Base-by-base conservation (phyloP, 805 yeast species). In the Ogataea nonfermentans region DNA sequence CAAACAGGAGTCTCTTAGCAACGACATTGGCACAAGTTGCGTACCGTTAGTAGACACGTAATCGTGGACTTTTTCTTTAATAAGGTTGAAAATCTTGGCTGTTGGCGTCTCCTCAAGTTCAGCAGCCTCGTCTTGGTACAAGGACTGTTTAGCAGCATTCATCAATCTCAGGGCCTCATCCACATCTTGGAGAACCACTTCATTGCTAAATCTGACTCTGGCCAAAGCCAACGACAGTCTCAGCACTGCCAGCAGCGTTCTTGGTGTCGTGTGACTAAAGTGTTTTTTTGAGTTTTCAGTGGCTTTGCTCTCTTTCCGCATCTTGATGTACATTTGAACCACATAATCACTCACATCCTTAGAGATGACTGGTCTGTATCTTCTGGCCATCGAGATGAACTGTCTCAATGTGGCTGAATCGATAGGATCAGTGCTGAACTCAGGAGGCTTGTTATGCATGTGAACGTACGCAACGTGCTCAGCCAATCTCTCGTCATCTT, bases 171-270 rank as follows among this genome's bases (percentile, higher is more conserved):
- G 68, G 0, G 99, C 96, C 66, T 93, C 99, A 56, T 93, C 98
- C 28, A 93, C 96, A 63, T 93, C 98, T 42, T 78, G 85, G 29
- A 71, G 66, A 23, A 70, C 72, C 6, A 93, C 98, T 13, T 57
- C 65, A 46, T 82, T 73, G 42, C 81, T 81, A 59, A 93, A 87
- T 57, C 97, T 74, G 43, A 93, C 72, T 54, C 96, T 76, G 0
- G 99, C 98, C 47, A 86, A 72, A 1, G 97, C 99, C 66, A 91
- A 98, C 1, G 99, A 77, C 73, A 93, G 72, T 67, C 99, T 81
- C 51, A 93, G 67, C 35, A 95, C 82, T 52, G 93, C 98, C 42
- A 93, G 71, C 47, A 93, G 72, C 2, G 98, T 89, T 71, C 99
- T 82, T 42, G 98, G 97, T 1, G 99, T 90, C 14, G 95, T 84